Evolutionary conservation across 73 alveolate genomes (phyloP).

Genomic region (Durusdinium trenchii): DNA sequence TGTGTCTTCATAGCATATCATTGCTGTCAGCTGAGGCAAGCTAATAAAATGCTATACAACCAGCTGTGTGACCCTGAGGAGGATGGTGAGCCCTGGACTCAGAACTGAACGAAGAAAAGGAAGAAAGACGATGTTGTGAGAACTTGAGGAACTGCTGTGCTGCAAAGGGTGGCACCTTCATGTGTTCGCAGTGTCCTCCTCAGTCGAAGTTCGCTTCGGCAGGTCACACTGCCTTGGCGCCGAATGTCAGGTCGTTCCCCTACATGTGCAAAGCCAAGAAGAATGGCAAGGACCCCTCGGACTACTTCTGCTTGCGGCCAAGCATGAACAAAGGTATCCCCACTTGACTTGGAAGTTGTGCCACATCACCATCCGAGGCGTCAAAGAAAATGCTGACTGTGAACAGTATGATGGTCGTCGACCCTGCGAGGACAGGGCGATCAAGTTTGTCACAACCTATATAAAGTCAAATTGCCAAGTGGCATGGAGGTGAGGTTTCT

Average conservation of each 20-base stretch:
- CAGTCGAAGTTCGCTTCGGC: not conserved
- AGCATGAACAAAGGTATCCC: not conserved
- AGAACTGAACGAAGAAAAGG: not conserved
- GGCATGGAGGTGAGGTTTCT: not conserved
- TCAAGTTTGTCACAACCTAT: too few relatives aligned
- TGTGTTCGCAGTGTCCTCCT: conserved; percentile 50
- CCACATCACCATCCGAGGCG: not conserved
- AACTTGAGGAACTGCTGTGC: conserved; percentile 60
- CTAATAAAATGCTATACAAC: conserved; percentile 57
- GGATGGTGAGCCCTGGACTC: conserved; percentile 67
- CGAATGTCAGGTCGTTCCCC: conserved; percentile 37
- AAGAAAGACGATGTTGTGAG: not conserved
- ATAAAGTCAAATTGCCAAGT: not conserved
- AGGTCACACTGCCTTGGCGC: not conserved
- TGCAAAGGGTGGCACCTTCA: conserved; percentile 61
- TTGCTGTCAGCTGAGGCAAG: conserved; percentile 39
- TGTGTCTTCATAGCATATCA: too few relatives aligned
- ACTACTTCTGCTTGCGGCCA: conserved; percentile 55
- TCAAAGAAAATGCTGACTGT: conserved; percentile 6
- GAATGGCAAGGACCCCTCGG: conserved; percentile 58
- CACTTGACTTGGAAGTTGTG: too few relatives aligned
- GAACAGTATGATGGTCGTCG: conserved; percentile 59
- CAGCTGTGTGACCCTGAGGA: conserved; percentile 72
- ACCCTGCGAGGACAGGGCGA: conserved; percentile 69
- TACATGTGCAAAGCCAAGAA: conserved; percentile 85